Conservation (phyloP, 768 basidiomycete species). For the Saitozyma sp. region DNA sequence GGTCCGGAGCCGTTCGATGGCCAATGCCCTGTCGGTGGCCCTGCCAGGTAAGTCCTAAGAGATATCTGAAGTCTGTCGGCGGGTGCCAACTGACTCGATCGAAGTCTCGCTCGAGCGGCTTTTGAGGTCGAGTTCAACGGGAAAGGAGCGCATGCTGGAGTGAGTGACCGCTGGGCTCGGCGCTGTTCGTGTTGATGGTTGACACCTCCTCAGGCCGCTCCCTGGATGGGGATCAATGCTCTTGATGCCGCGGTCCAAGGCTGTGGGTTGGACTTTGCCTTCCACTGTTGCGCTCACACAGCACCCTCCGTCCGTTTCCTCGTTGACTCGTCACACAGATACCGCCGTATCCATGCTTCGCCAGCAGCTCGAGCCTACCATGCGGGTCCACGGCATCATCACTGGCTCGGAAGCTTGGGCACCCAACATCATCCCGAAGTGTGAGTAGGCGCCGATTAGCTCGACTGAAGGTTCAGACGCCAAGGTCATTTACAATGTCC, state of each 20-base stretch:
- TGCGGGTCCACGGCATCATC: conserved; percentile 23
- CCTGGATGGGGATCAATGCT: conserved; percentile 33
- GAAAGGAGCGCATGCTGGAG: conserved; percentile 41
- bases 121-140: conserved; percentile 36
- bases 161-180: conserved; percentile 11
- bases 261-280: conserved; percentile 10
- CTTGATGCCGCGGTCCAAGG: conserved; percentile 32
- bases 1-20: conserved; percentile 21
- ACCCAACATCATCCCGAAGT: conserved; percentile 14
- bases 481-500: conserved; percentile 19
- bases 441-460: neutral
- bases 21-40: conserved; percentile 21
- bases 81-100: neutral
- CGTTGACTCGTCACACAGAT: conserved; percentile 5
- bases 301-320: no score
- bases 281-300: neutral
- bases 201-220: conserved; percentile 23
- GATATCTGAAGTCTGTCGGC: neutral
- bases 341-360: conserved; percentile 29
- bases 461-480: conserved; percentile 15
- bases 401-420: conserved; percentile 19
- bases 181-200: neutral
- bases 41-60: conserved; percentile 16
- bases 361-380: conserved; percentile 24
- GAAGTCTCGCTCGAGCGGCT: conserved; percentile 26